Percentiles rank a stretch among this genome's conserved stretches.
Evolutionary conservation across 805 yeast genomes (phyloP).

Genomic region (Millerozyma miso): DNA sequence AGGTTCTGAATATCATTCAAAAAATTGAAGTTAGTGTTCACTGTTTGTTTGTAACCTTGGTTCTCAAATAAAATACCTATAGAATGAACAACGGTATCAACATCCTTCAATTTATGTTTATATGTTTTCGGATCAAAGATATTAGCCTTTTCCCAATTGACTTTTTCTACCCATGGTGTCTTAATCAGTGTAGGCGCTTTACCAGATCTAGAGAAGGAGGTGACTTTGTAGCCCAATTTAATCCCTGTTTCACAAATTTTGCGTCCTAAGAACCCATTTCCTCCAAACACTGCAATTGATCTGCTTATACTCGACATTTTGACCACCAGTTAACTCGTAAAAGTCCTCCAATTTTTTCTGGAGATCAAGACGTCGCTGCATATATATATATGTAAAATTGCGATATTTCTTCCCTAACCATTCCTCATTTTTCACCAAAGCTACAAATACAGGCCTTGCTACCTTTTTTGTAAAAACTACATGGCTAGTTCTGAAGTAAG

Average conservation of each 20-base stretch:
- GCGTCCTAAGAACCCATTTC: constrained; percentile 76
- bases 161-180: constrained; percentile 51
- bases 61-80: constrained; percentile 75
- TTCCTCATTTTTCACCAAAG: too few species aligned
- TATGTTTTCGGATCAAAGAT: constrained; percentile 64
- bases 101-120: constrained; percentile 38
- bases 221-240: constrained; percentile 58
- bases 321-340: not conserved
- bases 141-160: constrained; percentile 65
- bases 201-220: constrained; percentile 68
- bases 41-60: constrained; percentile 57
- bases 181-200: constrained; percentile 34
- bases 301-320: constrained; percentile 9
- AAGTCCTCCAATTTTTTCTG: not conserved
- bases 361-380: not conserved
- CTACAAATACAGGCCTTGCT: too few species aligned
- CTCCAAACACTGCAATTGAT: constrained; percentile 71
- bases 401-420: not conserved
- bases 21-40: constrained; percentile 37
- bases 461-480: too few species aligned
- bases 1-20: constrained; percentile 27
- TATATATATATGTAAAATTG: not conserved
- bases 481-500: too few species aligned
- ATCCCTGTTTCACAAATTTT: constrained; percentile 67
- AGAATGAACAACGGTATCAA: constrained; percentile 74